These are phyloP conservation scores for Basidiobolus meristosporus DNA, from an alignment of 371 early-diverging fungal species.

Conservation along the genomic window DNA sequence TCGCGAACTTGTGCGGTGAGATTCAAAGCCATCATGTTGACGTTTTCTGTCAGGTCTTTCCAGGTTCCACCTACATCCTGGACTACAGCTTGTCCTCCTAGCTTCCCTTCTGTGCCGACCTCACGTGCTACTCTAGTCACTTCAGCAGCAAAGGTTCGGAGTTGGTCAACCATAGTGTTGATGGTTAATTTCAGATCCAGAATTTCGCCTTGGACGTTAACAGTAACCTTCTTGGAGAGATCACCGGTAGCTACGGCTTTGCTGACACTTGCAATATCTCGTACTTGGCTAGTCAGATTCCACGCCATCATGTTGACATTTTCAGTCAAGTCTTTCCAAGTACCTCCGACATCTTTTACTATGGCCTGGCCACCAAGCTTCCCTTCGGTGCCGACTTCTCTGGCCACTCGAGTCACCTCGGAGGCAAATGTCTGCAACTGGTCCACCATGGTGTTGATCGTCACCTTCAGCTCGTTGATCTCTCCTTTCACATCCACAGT, in stretches of 20 bases:
- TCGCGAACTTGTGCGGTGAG: conserved; percentile 13
- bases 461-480: no score
- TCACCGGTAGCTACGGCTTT: conserved; percentile 29
- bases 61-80: no score
- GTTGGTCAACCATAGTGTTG: conserved; percentile 29
- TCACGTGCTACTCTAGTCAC: conserved; percentile 26
- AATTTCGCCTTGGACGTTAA: conserved; percentile 26
- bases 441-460: no score
- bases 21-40: conserved; percentile 23
- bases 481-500: no score
- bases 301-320: conserved; percentile 25
- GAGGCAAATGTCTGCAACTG: no score
- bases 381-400: no score
- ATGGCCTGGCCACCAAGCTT: no score
- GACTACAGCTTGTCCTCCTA: no score
- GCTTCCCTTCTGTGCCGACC: no score
- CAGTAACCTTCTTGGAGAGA: conserved; percentile 19
- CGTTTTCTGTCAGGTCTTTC: conserved; percentile 33
- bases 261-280: conserved; percentile 23
- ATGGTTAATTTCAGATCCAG: conserved; percentile 26
- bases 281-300: conserved; percentile 28
- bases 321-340: no score
- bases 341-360: no score
- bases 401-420: no score
- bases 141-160: conserved; percentile 23